Conservation (phyloP, 1,139 yeast species). For the Ogataea hybrid region DNA sequence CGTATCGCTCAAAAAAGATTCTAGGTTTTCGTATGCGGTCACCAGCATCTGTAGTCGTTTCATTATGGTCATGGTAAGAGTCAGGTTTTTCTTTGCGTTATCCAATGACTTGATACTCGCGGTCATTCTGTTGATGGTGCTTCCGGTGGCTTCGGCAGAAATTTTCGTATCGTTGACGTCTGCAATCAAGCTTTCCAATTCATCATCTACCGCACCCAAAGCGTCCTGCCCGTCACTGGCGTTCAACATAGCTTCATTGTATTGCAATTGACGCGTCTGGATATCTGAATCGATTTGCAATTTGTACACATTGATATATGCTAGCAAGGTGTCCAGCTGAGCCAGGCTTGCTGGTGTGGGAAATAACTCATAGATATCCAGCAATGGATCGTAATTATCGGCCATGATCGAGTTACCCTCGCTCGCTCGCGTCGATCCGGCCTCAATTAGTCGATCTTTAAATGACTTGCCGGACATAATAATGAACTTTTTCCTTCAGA, state of each 20-base stretch:
- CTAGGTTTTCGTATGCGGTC: conserved; percentile 70
- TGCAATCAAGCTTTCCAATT: conserved; percentile 38
- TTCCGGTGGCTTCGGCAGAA: conserved; percentile 57
- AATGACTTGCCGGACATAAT: conserved; percentile 18
- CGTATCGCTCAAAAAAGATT: conserved; percentile 38
- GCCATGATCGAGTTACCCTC: conserved; percentile 22
- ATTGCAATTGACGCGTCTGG: conserved; percentile 33
- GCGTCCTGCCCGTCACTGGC: conserved; percentile 22
- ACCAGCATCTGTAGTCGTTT: conserved; percentile 86
- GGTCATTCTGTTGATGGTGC: conserved; percentile 67
- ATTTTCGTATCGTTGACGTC: conserved; percentile 44
- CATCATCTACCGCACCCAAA: conserved; percentile 33
- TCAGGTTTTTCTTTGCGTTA: conserved; percentile 77
- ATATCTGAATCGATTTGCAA: conserved; percentile 44
- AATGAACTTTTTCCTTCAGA: conserved; percentile 5
- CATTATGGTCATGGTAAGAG: conserved; percentile 78
- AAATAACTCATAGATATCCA: conserved; percentile 40
- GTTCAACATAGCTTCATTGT: conserved; percentile 27
- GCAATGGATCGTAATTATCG: conserved; percentile 34
- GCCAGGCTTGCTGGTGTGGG: conserved; percentile 42
- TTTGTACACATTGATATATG: conserved; percentile 41
- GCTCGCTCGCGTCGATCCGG: conserved; percentile 9
- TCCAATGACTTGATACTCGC: conserved; percentile 76
- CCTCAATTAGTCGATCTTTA: conserved; percentile 24
- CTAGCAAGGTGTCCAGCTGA: conserved; percentile 47